Percentiles rank a stretch among this genome's conserved stretches.
Conservation (phyloP, 495 filamentous ascomycete species). For the Annulohypoxylon nitens region DNA sequence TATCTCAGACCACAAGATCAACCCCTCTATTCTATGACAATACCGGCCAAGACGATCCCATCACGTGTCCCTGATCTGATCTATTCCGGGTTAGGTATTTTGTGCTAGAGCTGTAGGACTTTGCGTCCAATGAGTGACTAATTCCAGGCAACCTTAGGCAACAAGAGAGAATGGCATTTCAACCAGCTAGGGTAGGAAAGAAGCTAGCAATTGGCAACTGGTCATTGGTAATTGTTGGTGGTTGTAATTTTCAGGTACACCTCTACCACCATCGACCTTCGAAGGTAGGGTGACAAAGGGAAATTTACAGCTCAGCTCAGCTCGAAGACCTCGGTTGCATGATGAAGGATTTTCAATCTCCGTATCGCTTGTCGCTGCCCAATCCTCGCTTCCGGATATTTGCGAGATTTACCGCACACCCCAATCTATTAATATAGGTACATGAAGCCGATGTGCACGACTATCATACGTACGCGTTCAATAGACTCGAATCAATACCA, state of each 20-base stretch:
- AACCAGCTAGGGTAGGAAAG: slow-evolving; percentile 15
- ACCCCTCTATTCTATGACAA: slow-evolving; percentile 30
- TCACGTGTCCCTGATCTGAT: slow-evolving; percentile 21
- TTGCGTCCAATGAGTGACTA: neutral
- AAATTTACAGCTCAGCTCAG: slow-evolving; percentile 54
- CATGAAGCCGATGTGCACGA: slow-evolving; percentile 24
- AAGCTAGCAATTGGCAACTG: neutral
- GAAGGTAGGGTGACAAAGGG: slow-evolving; percentile 20
- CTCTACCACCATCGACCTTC: neutral
- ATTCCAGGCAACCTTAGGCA: slow-evolving; percentile 19
- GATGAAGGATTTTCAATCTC: slow-evolving; percentile 47
- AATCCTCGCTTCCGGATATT: slow-evolving; percentile 45
- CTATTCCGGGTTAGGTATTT: slow-evolving; percentile 1
- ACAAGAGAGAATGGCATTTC: slow-evolving; percentile 7
- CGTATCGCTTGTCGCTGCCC: slow-evolving; percentile 45
- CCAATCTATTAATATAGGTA: slow-evolving; percentile 31
- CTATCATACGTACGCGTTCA: slow-evolving; percentile 9
- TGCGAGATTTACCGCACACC: slow-evolving; percentile 33
- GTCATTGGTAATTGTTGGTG: neutral
- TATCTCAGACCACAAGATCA: slow-evolving; percentile 3
- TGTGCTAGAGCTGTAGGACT: neutral
- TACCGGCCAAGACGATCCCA: slow-evolving; percentile 19
- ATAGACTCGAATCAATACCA: neutral
- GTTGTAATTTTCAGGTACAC: slow-evolving; percentile 3
- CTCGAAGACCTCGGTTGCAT: slow-evolving; percentile 35